phyloP scores from a whole-genome alignment of 495 filamentous ascomycete species.

The Lasiosphaeriaceae sp. region DNA sequence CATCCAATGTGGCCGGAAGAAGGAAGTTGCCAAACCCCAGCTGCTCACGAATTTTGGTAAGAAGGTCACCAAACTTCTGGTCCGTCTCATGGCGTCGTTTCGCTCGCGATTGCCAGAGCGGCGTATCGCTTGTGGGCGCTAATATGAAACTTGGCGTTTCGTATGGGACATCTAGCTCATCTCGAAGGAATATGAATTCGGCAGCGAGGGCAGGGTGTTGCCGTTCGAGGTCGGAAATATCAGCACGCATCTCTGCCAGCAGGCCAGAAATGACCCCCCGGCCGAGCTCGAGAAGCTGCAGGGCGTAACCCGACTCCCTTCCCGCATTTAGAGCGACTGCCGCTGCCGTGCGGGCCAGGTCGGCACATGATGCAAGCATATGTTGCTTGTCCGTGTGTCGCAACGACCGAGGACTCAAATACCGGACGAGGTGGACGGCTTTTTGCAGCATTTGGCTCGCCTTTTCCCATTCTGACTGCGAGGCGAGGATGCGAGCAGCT shows the following conservation, averaged over 20 bases:
- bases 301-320: conserved; percentile 10
- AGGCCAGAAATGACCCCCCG: conserved; percentile 23
- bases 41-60: not conserved
- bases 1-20: not conserved
- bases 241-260: conserved; percentile 18
- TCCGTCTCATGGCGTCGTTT: not conserved
- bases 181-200: not conserved
- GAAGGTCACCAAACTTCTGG: not conserved
- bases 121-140: too few species aligned
- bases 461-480: not conserved
- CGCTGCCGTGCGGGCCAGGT: conserved; percentile 19
- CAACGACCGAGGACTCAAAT: conserved; percentile 11
- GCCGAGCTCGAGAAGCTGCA: conserved; percentile 24
- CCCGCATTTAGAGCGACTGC: conserved; percentile 18
- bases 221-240: conserved; percentile 13
- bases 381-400: conserved; percentile 22
- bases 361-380: conserved; percentile 13
- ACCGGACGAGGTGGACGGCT: conserved; percentile 16
- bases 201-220: not conserved
- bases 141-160: too few species aligned
- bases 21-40: not conserved
- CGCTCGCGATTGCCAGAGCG: not conserved
- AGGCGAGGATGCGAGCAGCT: not conserved
- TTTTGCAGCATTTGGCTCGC: not conserved
- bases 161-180: not conserved